Evolutionary conservation across 2,329 filamentous ascomycete genomes (phyloP).

Genomic region (Monilinia aucupariae): DNA sequence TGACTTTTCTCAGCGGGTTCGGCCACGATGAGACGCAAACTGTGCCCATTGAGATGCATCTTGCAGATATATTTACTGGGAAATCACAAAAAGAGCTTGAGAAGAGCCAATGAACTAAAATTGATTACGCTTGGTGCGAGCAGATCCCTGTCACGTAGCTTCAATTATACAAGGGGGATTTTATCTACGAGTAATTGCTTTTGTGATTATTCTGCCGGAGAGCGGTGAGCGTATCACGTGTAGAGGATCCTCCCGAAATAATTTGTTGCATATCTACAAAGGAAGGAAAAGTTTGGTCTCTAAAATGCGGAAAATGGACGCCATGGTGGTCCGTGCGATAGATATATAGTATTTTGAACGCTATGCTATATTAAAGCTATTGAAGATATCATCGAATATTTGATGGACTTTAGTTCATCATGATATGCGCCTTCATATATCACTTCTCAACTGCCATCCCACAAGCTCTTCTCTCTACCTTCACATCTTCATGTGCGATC

Average conservation of each 20-base stretch:
- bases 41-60: background rate
- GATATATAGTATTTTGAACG: too few species aligned
- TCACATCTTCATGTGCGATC: background rate
- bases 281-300: too few species aligned
- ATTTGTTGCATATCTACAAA: too few species aligned
- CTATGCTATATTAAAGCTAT: background rate
- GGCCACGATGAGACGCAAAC: background rate
- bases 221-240: background rate
- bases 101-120: background rate
- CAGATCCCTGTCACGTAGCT: too few species aligned
- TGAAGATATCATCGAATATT: background rate
- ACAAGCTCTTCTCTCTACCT: background rate
- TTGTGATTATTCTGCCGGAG: too few species aligned
- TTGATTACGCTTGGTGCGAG: background rate
- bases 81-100: background rate
- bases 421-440: background rate
- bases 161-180: too few species aligned
- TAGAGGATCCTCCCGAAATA: too few species aligned
- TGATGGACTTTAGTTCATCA: background rate
- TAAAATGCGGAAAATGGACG: too few species aligned
- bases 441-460: background rate
- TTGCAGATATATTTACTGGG: background rate
- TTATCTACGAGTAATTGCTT: too few species aligned
- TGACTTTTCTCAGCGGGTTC: too few species aligned
- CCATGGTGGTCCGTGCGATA: too few species aligned